Percentiles rank a stretch among this genome's conserved stretches.
Evolutionary conservation across 257 asterid genomes (phyloP).

Genomic region (Solanum sejunctum): DNA sequence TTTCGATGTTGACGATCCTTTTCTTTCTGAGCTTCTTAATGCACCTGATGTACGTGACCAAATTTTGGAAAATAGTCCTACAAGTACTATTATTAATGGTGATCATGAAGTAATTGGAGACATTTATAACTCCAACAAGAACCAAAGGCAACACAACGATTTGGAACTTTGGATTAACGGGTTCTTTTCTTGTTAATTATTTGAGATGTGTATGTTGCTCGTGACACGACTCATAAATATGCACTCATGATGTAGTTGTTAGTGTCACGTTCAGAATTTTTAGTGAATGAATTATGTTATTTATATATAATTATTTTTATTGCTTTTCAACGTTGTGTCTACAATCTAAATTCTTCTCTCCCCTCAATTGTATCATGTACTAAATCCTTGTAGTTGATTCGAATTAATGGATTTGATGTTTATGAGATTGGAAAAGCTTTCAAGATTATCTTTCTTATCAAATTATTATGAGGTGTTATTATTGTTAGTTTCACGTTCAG

Average conservation of each 20-base stretch:
- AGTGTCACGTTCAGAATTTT: neutral
- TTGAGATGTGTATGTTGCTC: neutral
- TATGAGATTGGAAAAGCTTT: neutral
- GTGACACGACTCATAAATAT: neutral
- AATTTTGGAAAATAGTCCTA: neutral
- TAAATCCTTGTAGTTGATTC: neutral
- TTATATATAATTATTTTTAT: neutral
- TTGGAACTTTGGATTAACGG: neutral
- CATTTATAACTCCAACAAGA: neutral
- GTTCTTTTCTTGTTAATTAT: neutral
- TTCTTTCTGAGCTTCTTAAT: neutral
- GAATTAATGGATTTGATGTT: neutral
- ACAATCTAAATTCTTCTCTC: neutral
- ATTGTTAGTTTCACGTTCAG: too few relatives aligned
- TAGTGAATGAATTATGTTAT: rapidly evolving
- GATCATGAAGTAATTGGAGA: neutral
- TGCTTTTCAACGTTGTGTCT: neutral
- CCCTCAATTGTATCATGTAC: neutral
- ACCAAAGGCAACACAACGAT: neutral
- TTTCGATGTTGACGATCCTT: neutral
- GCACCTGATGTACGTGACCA: neutral
- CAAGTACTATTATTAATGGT: neutral
- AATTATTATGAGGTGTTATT: neutral
- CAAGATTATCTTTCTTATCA: neutral
- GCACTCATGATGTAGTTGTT: neutral